Base-by-base conservation (phyloP, 2,329 filamentous ascomycete species). In the Monosporascus sp. region DNA sequence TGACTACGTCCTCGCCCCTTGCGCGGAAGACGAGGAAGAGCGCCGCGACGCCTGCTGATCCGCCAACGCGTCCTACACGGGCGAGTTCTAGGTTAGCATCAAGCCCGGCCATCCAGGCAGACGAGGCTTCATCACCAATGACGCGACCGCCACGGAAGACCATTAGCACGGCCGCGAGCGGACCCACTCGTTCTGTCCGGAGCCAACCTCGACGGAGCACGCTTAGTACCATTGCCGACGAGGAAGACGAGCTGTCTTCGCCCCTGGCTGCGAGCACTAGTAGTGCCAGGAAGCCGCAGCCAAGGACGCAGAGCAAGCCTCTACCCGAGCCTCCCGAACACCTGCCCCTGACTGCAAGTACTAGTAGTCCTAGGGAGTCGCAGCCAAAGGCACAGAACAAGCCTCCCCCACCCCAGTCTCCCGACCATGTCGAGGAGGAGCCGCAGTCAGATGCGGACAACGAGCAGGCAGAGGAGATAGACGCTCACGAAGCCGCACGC, bases 381-480 rank as follows among this genome's bases (percentile, higher is more conserved):
- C 53, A 55, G 43, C 48, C 52, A 7, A 49, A 54, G 18, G 27
- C n/a, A 22, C 49, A 55, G 43, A 54, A 46, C 52, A 53, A 49
- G 17, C 9, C n/a, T n/a, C n/a, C 44, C 6, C 43, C 39, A 43
- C 39, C 48, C 7, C 31, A 49, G 47, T 7, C n/a, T 18, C 43
- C 20, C 8, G 43, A 48, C 9, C 9, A 43, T 17, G 52, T 50
- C 3, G 48, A 48, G 37, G 53, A 60, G 24, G 53, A 46, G 25
- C 39, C 45, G 35, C 50, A 50, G 38, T 61, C 56, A n/a, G 54
- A 57, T 5, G 59, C 62, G 35, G 58, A 56, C 14, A 58, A 62
- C 2, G 67, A 72, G 9, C 65, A 70, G 48, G 77, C 75, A 1
- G 70, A 79, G 49, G 74, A 78, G 47, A 71, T 80, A 17, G 65